Conservation (phyloP, 1,139 yeast genomes). For the Hyphopichia wangnamkhiaoensis region DNA sequence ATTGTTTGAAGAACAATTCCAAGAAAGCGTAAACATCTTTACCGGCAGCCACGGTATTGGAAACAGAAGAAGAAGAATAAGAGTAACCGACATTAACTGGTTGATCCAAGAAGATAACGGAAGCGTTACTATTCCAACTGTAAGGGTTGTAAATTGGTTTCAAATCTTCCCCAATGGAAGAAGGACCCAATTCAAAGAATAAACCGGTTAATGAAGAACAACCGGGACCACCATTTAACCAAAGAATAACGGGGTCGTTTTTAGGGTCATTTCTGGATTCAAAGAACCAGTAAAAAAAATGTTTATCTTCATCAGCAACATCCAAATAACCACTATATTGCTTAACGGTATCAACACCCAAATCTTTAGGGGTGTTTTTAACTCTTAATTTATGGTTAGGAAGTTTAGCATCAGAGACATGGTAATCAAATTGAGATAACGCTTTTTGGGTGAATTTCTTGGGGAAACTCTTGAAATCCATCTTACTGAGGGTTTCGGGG, state of each 20-base stretch:
- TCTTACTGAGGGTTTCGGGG: constrained; percentile 51
- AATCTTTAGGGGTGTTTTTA: constrained; percentile 55
- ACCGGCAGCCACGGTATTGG: constrained; percentile 86
- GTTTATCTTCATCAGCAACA: constrained; percentile 80
- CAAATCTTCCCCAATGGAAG: constrained; percentile 34
- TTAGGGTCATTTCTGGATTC: constrained; percentile 48
- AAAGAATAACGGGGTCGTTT: constrained; percentile 44
- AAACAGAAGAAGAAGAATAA: constrained; percentile 62
- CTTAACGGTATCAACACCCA: constrained; percentile 76
- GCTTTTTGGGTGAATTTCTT: constrained; percentile 37
- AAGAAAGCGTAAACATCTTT: constrained; percentile 91
- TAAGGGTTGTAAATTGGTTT: constrained; percentile 42
- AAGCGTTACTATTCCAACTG: constrained; percentile 47
- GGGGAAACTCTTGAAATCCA: constrained; percentile 54
- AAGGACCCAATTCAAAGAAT: constrained; percentile 46
- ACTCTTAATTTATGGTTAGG: constrained; percentile 64
- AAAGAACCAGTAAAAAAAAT: constrained; percentile 51
- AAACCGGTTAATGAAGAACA: constrained; percentile 46
- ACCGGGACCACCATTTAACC: constrained; percentile 53
- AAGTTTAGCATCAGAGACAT: constrained; percentile 44
- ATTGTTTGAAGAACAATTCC: constrained; percentile 85
- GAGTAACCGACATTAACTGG: constrained; percentile 74
- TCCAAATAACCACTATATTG: constrained; percentile 90
- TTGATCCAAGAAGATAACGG: constrained; percentile 48
- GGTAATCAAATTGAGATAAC: constrained; percentile 55